Percentiles rank a stretch among this genome's conserved stretches.
Evolutionary conservation across 2,329 filamentous ascomycete genomes (phyloP).

Genomic region (Hypoxylon sp.): DNA sequence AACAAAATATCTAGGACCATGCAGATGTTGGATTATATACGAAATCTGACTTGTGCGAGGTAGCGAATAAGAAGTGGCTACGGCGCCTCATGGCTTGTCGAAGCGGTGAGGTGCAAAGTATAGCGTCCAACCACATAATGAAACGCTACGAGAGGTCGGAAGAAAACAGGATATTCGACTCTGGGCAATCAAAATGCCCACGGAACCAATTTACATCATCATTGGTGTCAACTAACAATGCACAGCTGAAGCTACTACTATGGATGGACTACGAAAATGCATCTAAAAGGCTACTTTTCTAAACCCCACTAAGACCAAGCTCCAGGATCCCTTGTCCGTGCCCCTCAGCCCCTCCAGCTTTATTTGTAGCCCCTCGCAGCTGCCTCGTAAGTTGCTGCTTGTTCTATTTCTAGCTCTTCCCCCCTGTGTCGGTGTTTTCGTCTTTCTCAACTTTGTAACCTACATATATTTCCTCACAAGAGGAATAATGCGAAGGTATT

Average conservation of each 20-base stretch:
- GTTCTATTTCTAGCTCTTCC: slow-evolving; percentile 30
- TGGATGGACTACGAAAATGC: no score
- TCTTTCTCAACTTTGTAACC: slow-evolving; percentile 10
- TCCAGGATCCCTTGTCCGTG: slow-evolving; percentile 35
- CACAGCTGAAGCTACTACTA: slow-evolving; percentile 40
- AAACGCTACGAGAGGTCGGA: slow-evolving; percentile 7
- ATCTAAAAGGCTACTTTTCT: slow-evolving; percentile 8
- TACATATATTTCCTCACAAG: slow-evolving; percentile 3
- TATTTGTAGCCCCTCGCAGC: slow-evolving; percentile 29
- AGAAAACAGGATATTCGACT: slow-evolving; percentile 21
- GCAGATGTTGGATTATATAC: slow-evolving; percentile 26
- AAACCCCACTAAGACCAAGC: slow-evolving; percentile 19
- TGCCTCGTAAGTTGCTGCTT: slow-evolving; percentile 21
- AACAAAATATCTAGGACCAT: slow-evolving; percentile 4
- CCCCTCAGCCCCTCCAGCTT: slow-evolving; percentile 39
- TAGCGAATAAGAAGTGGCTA: slow-evolving; percentile 38
- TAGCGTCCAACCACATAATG: slow-evolving; percentile 25
- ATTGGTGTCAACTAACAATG: slow-evolving; percentile 35
- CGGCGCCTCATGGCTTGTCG: slow-evolving; percentile 37
- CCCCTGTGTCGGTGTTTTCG: slow-evolving; percentile 10
- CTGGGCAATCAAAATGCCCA: slow-evolving; percentile 12
- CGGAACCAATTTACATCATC: slow-evolving; percentile 15
- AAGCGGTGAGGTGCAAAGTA: slow-evolving; percentile 42
- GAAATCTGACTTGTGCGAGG: slow-evolving; percentile 17
- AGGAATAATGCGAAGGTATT: not conserved